A percentile compares a stretch with the other conserved stretches of the same genome.
Evolutionary conservation across 2,329 filamentous ascomycete species (phyloP).

Genomic region (Aureobasidium lini): DNA sequence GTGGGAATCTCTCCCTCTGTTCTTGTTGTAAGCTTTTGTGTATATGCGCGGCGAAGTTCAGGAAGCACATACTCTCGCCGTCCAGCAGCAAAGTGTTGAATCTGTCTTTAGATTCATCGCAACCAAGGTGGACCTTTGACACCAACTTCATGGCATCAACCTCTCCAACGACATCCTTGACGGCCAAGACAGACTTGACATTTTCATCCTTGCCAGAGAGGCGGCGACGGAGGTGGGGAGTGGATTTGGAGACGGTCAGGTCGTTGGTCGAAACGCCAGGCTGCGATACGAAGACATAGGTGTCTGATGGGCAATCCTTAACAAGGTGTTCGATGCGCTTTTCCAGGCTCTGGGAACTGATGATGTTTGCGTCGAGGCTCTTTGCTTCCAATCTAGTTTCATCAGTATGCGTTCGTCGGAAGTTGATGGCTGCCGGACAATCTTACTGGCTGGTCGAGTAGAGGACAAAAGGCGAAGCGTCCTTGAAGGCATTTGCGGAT

Average conservation of each 20-base stretch:
- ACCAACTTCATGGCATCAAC: neutral
- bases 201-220: slow-evolving; percentile 31
- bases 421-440: neutral
- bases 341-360: slow-evolving; percentile 22
- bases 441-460: slow-evolving; percentile 77
- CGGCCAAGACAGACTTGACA: neutral
- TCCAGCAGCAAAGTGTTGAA: neutral
- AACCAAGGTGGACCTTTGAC: neutral
- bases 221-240: slow-evolving; percentile 48
- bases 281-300: slow-evolving; percentile 57
- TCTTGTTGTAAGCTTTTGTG: neutral
- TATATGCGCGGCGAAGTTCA: too few species aligned
- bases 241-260: slow-evolving; percentile 47
- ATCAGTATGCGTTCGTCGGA: slow-evolving; percentile 16
- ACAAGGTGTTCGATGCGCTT: neutral
- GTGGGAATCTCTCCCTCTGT: slow-evolving; percentile 5
- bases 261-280: slow-evolving; percentile 65
- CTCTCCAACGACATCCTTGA: slow-evolving; percentile 8
- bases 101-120: neutral
- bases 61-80: neutral
- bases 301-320: slow-evolving; percentile 13
- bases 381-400: slow-evolving; percentile 14
- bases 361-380: slow-evolving; percentile 22
- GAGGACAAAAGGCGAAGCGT: slow-evolving; percentile 83
- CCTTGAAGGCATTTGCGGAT: slow-evolving; percentile 61